These are phyloP conservation scores for Plasmodium inui DNA, from an alignment of 169 alveolate genomes.

Conservation along the genomic window DNA sequence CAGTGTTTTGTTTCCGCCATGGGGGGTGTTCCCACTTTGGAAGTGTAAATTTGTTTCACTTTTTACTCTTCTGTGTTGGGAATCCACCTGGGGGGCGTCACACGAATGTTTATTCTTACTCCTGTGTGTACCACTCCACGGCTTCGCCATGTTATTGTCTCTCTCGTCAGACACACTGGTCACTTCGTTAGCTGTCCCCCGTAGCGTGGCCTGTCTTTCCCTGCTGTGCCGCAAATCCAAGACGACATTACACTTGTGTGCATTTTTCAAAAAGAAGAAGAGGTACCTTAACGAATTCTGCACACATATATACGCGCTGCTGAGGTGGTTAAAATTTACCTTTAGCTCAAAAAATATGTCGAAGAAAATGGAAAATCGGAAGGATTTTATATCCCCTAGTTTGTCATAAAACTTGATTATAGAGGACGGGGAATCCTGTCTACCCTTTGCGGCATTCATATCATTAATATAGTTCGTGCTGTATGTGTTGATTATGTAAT, in stretches of 20 bases:
- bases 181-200: background rate
- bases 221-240: constrained; percentile 4
- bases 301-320: constrained; percentile 53
- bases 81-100: background rate
- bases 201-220: background rate
- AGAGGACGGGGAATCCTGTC: background rate
- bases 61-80: background rate
- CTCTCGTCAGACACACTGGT: background rate
- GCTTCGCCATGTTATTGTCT: background rate
- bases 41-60: background rate
- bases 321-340: constrained; percentile 55
- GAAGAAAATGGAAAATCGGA: constrained; percentile 58
- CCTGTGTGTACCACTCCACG: background rate
- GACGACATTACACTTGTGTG: constrained; percentile 63
- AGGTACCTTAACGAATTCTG: constrained; percentile 47
- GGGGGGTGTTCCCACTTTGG: background rate
- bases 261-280: constrained; percentile 58
- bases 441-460: constrained; percentile 15
- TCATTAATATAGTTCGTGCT: constrained; percentile 71
- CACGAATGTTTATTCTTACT: background rate
- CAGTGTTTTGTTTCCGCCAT: background rate
- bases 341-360: constrained; percentile 68
- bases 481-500: constrained; percentile 64
- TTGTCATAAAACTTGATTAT: constrained; percentile 28
- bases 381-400: constrained; percentile 38